Evolutionary conservation across 441 rosid genomes (phyloP), one percentile per base, ranked within the genome.

Genomic region (Adansonia madagascariensis): DNA sequence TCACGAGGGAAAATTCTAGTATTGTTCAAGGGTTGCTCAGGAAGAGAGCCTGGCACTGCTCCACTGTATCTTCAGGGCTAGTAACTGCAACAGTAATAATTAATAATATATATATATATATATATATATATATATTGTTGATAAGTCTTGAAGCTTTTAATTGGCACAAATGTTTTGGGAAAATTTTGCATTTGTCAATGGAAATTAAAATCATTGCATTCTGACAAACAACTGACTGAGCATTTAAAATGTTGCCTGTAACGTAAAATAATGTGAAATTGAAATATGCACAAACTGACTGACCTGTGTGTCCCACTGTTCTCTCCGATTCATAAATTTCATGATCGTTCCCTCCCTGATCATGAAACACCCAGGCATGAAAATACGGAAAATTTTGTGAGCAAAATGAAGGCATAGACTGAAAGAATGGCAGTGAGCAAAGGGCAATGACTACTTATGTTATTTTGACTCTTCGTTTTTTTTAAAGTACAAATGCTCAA

Each of bases 311-410:
- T 50, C 99, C 99, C 61, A 87, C 82, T 27, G 99, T 95, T 83
- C 81, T 86, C 71, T 90, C 91, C 10, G 99, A 95, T 82, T 91
- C 97, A 76, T 79, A 96, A 49, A 96, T 96, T 83, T 96, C 99
- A 73, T 92, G 82, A 83, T 96, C 99, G n/a, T 94, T 96, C 73
- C 99, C 99, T 77, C 98, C 99, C 98, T 96, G 88, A 22, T 78
- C 63, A 86, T 75, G 75, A 60, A 77, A 70, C 55, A 75, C 24
- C 75, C 71, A 71, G 73, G 44, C 22, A 69, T 55, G 14, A 55
- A 62, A 35, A 46, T 39, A 73, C 8, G 9, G 18, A 65, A 66
- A 65, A 66, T 44, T 57, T 27, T 31, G 63, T 18, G 47, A 63
- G 43, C 41, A 52, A 53, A 52, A 35, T 15, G 1, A 53, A 53